Evolutionary conservation across 23 red algal species (phyloP).

Genomic region (Gracilaria gracilis): DNA sequence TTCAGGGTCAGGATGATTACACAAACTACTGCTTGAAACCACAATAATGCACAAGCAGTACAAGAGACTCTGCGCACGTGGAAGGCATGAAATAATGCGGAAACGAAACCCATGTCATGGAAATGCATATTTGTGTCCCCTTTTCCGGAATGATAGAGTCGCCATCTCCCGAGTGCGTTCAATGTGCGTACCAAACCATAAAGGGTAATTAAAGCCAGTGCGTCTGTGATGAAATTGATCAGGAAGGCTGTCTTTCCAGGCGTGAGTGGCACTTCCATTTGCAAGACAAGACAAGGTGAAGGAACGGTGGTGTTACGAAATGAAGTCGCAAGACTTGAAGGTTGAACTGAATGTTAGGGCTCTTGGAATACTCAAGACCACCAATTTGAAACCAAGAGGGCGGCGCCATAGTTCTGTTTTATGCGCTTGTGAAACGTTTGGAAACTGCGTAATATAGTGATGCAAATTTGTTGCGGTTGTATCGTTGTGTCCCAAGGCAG

Average conservation of each 20-base stretch:
- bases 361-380: no score
- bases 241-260: not conserved
- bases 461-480: no score
- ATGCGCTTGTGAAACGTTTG: no score
- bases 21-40: not conserved
- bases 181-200: not conserved
- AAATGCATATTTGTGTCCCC: no score
- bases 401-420: no score
- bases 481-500: no score
- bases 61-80: not conserved
- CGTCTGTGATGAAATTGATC: constrained; percentile 24
- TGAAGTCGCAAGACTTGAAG: no score
- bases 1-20: not conserved
- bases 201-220: not conserved
- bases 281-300: no score
- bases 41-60: not conserved
- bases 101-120: not conserved
- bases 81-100: not conserved
- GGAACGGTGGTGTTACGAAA: no score
- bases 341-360: no score
- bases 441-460: no score
- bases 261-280: constrained; percentile 5
- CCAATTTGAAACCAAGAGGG: no score
- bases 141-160: not conserved
- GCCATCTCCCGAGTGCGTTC: constrained; percentile 25